phyloP scores from a whole-genome alignment of 2,329 filamentous ascomycete species.

The Xylaria sp. region DNA sequence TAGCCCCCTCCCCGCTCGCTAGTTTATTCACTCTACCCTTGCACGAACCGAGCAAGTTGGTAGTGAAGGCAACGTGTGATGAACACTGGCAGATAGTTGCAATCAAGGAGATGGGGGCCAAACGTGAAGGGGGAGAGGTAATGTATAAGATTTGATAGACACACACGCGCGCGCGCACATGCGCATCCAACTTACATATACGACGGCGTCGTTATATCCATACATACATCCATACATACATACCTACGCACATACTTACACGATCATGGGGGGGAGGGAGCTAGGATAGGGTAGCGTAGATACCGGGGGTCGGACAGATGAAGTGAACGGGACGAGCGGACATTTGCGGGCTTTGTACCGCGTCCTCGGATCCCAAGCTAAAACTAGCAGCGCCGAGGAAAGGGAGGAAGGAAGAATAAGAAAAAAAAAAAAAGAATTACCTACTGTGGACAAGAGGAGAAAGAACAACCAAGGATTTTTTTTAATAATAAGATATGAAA shows the following conservation, averaged over 20 bases:
- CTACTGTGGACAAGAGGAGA: too few relatives aligned
- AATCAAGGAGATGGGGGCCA: background rate
- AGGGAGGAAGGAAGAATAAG: background rate
- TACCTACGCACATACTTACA: conserved; percentile 5
- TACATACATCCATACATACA: background rate
- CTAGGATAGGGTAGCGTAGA: too few relatives aligned
- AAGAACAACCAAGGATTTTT: too few relatives aligned
- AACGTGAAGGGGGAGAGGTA: background rate
- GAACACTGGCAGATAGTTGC: conserved; percentile 6
- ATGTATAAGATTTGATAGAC: conserved; percentile 15
- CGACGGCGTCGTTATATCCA: too few relatives aligned
- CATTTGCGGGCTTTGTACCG: conserved; percentile 16
- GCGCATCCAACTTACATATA: background rate
- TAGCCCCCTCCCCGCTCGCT: conserved; percentile 12
- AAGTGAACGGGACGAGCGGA: background rate
- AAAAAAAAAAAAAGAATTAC: background rate
- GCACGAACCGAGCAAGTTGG: conserved; percentile 10
- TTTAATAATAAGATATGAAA: too few relatives aligned
- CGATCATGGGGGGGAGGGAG: conserved; percentile 4
- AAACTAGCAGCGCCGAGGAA: background rate
- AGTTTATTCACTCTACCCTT: conserved; percentile 10
- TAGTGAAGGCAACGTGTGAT: conserved; percentile 12
- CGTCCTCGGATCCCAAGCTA: conserved; percentile 13
- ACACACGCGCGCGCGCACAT: conserved; percentile 11
- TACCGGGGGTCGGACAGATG: background rate